phyloP scores from a whole-genome alignment of 2,329 filamentous ascomycete genomes.

The Fusarium sp. region DNA sequence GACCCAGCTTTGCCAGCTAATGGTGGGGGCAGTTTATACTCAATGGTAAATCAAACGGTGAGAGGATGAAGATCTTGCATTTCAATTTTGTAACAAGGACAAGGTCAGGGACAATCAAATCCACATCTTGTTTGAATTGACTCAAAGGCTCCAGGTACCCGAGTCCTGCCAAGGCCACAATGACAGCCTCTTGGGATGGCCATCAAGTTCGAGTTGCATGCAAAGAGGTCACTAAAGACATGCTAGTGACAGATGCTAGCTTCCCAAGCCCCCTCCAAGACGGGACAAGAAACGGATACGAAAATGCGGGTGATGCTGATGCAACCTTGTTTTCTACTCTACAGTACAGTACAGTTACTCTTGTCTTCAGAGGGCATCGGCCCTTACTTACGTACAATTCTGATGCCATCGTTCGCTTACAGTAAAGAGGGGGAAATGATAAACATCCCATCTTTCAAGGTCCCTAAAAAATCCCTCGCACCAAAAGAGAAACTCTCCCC shows the following conservation, averaged over 20 bases:
- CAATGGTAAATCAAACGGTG: slow-evolving; percentile 23
- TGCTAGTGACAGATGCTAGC: slow-evolving; percentile 1
- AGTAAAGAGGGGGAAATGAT: slow-evolving; percentile 20
- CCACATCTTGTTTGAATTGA: background rate
- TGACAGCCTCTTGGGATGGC: background rate
- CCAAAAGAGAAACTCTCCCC: background rate
- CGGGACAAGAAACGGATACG: slow-evolving; percentile 1
- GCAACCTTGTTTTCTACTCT: background rate
- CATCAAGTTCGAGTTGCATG: background rate
- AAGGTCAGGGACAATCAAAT: background rate
- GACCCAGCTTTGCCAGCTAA: background rate
- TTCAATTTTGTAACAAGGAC: background rate
- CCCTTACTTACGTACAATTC: background rate
- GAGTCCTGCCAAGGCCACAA: background rate
- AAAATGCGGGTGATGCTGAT: background rate
- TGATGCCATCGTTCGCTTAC: slow-evolving; percentile 6
- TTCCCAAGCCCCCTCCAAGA: background rate
- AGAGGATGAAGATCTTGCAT: background rate
- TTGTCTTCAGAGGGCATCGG: background rate
- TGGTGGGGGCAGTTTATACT: background rate
- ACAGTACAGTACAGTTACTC: background rate
- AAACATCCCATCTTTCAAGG: background rate
- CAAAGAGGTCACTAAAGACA: background rate
- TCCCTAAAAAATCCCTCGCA: slow-evolving; percentile 26
- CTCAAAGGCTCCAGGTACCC: background rate